Conservation (phyloP, 139 green algal species). For the Micromonas pusilla region DNA sequence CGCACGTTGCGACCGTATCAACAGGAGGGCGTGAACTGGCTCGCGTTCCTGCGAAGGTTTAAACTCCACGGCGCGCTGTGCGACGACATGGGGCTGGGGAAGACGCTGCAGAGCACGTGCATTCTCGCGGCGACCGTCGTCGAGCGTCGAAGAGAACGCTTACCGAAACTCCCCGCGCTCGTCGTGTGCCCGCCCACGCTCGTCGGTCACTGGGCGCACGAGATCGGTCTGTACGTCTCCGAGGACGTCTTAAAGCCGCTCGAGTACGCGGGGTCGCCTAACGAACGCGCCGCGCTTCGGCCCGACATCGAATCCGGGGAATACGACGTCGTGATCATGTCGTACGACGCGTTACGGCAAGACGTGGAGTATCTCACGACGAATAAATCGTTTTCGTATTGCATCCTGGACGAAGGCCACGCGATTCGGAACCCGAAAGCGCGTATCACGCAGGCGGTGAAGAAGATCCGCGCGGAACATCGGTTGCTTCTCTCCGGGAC, state of each 20-base stretch:
- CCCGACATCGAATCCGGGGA: not conserved
- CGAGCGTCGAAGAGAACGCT: not conserved
- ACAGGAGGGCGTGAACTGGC: constrained; percentile 93
- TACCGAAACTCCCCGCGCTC: constrained; percentile 53
- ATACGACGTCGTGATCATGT: constrained; percentile 71
- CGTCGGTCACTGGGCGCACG: constrained; percentile 86
- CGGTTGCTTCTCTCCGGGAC: constrained; percentile 72
- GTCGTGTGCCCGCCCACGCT: constrained; percentile 91
- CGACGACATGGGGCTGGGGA: constrained; percentile 85
- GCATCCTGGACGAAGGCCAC: constrained; percentile 93
- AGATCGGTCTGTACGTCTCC: constrained; percentile 68
- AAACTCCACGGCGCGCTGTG: constrained; percentile 89
- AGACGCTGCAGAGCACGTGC: constrained; percentile 38
- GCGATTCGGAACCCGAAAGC: constrained; percentile 81
- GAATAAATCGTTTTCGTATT: constrained; percentile 69
- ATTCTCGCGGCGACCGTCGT: constrained; percentile 4
- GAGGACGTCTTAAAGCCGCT: constrained; percentile 47
- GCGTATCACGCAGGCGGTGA: constrained; percentile 54
- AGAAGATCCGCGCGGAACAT: constrained; percentile 59
- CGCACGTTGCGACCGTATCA: constrained; percentile 69
- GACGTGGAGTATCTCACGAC: constrained; percentile 54
- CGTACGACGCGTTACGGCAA: constrained; percentile 76
- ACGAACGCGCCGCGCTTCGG: constrained; percentile 38
- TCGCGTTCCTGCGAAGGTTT: constrained; percentile 88
- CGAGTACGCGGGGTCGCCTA: constrained; percentile 56